Evolutionary conservation across 805 yeast species (phyloP).

Genomic region (Ogataea degrootiae): DNA sequence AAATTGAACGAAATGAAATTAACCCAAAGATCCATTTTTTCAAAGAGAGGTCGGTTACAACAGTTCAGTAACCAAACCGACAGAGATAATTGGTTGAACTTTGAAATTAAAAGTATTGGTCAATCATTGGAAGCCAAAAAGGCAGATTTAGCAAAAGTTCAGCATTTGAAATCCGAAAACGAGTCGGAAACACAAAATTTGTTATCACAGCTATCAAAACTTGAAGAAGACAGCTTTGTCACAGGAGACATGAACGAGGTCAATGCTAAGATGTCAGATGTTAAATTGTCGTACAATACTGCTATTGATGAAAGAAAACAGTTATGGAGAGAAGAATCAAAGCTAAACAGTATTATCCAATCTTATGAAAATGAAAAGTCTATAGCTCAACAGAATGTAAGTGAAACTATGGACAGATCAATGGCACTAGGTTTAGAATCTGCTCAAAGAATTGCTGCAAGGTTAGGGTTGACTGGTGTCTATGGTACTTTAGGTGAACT

Average conservation of each 20-base stretch:
- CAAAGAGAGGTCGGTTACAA: conserved; percentile 67
- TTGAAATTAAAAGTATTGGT: conserved; percentile 41
- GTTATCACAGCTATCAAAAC: conserved; percentile 11
- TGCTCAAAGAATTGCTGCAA: conserved; percentile 57
- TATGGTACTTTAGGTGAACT: conserved; percentile 85
- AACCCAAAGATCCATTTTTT: conserved; percentile 54
- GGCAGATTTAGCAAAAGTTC: conserved; percentile 3
- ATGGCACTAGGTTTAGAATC: conserved; percentile 66
- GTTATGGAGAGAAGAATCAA: conserved; percentile 77
- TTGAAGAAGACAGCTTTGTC: neutral
- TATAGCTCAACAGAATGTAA: conserved; percentile 54
- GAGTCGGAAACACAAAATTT: conserved; percentile 36
- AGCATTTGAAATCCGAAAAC: conserved; percentile 16
- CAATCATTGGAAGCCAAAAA: conserved; percentile 13
- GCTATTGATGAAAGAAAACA: conserved; percentile 64
- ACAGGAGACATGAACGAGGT: conserved; percentile 30
- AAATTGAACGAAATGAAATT: conserved; percentile 37
- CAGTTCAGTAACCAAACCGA: conserved; percentile 52
- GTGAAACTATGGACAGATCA: conserved; percentile 71
- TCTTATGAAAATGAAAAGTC: conserved; percentile 51
- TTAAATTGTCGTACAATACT: conserved; percentile 38
- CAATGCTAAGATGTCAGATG: conserved; percentile 22
- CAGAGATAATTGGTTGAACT: conserved; percentile 62
- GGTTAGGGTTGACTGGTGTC: conserved; percentile 58
- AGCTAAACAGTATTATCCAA: conserved; percentile 50